These are phyloP conservation scores for Colletotrichum euphorbiae DNA, from an alignment of 2,329 filamentous ascomycete species.

Conservation along the genomic window DNA sequence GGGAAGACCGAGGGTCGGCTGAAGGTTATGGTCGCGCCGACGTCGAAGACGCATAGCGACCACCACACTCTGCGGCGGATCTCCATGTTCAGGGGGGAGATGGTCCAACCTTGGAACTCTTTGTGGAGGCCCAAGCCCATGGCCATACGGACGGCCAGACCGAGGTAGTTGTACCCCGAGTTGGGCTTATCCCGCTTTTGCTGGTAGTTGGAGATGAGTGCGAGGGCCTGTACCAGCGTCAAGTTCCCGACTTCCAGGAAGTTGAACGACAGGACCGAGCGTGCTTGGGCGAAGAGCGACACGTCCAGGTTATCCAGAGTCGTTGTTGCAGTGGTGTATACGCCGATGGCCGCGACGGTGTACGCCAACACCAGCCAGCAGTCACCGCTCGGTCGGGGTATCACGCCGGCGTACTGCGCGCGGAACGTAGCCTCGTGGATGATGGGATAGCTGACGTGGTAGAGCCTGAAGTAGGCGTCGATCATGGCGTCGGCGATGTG, in stretches of 20 bases:
- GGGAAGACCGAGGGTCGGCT: conserved; percentile 46
- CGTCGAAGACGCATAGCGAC: conserved; percentile 56
- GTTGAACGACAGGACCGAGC: conserved; percentile 32
- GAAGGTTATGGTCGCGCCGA: conserved; percentile 57
- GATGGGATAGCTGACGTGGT: conserved; percentile 34
- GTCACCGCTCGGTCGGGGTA: conserved; percentile 47
- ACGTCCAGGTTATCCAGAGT: conserved; percentile 20
- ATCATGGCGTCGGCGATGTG: conserved; percentile 48
- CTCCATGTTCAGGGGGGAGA: conserved; percentile 48
- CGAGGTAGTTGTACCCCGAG: conserved; percentile 62
- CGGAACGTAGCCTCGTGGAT: conserved; percentile 31
- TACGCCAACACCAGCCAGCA: conserved; percentile 49
- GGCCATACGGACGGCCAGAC: conserved; percentile 60
- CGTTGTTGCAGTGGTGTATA: conserved; percentile 26
- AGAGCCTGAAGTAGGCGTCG: conserved; percentile 40
- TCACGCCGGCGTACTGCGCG: conserved; percentile 43
- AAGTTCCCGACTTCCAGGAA: conserved; percentile 44
- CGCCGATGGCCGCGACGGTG: conserved; percentile 26
- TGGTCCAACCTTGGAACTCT: conserved; percentile 52
- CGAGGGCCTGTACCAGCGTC: conserved; percentile 48
- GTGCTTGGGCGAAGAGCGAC: conserved; percentile 18
- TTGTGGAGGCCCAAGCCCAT: conserved; percentile 61
- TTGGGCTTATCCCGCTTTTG: conserved; percentile 64
- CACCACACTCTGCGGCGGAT: conserved; percentile 53
- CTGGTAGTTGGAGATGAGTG: conserved; percentile 47